Base-by-base conservation (phyloP, 2,329 filamentous ascomycete genomes). In the Fusarium palustre region DNA sequence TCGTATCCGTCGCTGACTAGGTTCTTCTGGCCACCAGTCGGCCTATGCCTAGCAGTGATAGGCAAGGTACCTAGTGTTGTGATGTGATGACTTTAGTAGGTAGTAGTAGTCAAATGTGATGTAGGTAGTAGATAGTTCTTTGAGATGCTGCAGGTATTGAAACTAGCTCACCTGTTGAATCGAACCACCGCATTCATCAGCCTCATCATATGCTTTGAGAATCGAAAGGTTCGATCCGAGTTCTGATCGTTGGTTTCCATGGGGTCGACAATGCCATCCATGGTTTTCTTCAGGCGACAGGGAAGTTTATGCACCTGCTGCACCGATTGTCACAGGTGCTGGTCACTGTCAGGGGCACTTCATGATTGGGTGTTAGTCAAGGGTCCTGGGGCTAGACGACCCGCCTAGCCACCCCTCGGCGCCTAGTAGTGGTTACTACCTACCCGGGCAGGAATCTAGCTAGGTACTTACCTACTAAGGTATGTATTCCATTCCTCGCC, bases 191-290 rank as follows among this genome's bases (percentile, higher is more conserved):
- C 30, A 41, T 41, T 55, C 45, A 31, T 61, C 57, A 65, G 64
- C 64, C 70, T 74, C 73, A 69, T 75, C 72, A 75, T 69, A 75
- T 75, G 43, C 67, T 36, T 30, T 43, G 38, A 39, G 39, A 75
- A 75, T 75, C 73, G 73, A 75, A 75, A 58, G 73, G 67, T 74
- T 62, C 49, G 52, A 68, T 63, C 57, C 67, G 57, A 66, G 59
- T 53, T 60, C 52, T 59, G 66, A 58, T 66, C 46, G 50, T 48
- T 49, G 57, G 60, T 54, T 64, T 49, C 41, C 22, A 43, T 43
- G 56, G 50, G 47, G 46, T 50, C 39, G 33, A 36, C 50, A 39
- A 38, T 48, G 41, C 52, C 59, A 20, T 20, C 34, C 36, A 53
- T 59, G 67, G 55, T 66, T 68, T 57, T 64, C 50, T 60, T 28